A percentile compares a stretch with the other conserved stretches of the same genome.
Conservation (phyloP, 2,329 filamentous ascomycete genomes). For the Drechslera avenae region DNA sequence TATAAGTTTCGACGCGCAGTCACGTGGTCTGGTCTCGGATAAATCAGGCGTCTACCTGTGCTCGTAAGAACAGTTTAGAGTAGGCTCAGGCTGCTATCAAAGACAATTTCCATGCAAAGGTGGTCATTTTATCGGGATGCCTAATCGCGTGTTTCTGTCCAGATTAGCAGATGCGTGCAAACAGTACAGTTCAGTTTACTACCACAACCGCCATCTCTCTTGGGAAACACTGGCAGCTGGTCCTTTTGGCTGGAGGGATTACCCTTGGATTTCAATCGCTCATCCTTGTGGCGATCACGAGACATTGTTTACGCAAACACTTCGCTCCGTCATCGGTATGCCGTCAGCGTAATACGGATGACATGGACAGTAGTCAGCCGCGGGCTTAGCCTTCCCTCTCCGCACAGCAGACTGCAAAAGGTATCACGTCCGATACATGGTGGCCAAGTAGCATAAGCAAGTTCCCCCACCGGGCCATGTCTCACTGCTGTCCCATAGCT, state of each 20-base stretch:
- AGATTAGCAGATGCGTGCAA: too few relatives aligned
- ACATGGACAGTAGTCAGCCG: background rate
- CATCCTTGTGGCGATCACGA: background rate
- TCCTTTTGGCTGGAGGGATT: too few relatives aligned
- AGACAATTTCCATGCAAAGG: too few relatives aligned
- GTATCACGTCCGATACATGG: slow-evolving; percentile 15
- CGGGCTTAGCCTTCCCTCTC: slow-evolving; percentile 8
- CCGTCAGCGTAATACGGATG: background rate
- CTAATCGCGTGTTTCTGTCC: too few relatives aligned
- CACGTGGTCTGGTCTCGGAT: slow-evolving; percentile 42
- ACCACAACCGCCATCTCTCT: too few relatives aligned
- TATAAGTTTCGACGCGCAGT: slow-evolving; percentile 27
- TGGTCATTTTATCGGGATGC: too few relatives aligned
- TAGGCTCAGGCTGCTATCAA: background rate
- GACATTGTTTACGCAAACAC: background rate
- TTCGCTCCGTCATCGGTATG: background rate
- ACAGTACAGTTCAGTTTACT: too few relatives aligned
- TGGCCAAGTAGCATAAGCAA: slow-evolving; percentile 1
- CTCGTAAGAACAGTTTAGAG: background rate
- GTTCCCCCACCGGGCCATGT: background rate
- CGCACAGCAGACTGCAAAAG: slow-evolving; percentile 19
- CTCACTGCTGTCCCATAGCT: background rate
- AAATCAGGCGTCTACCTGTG: slow-evolving; percentile 31
- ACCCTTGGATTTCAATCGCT: too few relatives aligned
- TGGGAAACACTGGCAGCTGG: too few relatives aligned